phyloP scores from a whole-genome alignment of 441 rosid genomes.

The Rhodomyrtus psidioides region DNA sequence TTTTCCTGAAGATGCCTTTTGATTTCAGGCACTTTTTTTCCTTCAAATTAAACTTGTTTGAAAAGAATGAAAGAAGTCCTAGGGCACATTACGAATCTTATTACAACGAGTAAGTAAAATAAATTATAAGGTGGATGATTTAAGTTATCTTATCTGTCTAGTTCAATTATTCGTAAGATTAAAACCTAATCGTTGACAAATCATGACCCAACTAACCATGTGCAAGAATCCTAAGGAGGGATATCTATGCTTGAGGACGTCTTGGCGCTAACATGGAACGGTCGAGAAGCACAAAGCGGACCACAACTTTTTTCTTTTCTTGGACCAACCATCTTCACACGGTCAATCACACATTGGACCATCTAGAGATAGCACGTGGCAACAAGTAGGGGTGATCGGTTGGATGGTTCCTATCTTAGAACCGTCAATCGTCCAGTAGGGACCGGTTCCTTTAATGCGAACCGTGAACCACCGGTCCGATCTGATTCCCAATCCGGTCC shows the following conservation, averaged over 20 bases:
- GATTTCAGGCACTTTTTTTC: neutral
- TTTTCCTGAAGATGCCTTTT: neutral
- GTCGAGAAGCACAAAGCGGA: neutral
- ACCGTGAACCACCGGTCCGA: too few relatives aligned
- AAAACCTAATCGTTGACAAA: neutral
- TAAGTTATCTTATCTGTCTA: neutral
- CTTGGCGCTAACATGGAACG: neutral
- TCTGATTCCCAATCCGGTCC: too few relatives aligned
- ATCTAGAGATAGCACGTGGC: neutral
- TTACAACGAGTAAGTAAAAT: neutral
- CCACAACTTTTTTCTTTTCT: neutral
- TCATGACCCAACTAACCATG: neutral
- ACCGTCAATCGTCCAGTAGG: too few relatives aligned
- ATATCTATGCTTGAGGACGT: neutral
- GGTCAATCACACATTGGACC: neutral
- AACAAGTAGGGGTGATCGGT: neutral
- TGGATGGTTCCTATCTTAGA: too few relatives aligned
- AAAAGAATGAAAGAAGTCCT: neutral
- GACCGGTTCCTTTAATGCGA: too few relatives aligned
- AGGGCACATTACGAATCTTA: neutral
- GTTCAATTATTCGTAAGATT: neutral
- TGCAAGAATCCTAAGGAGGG: neutral
- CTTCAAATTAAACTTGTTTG: neutral
- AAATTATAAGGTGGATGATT: neutral
- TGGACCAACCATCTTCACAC: neutral